phyloP scores from a whole-genome alignment of 352 stramenopile genomes.

The Phytophthora pseudosyringae region DNA sequence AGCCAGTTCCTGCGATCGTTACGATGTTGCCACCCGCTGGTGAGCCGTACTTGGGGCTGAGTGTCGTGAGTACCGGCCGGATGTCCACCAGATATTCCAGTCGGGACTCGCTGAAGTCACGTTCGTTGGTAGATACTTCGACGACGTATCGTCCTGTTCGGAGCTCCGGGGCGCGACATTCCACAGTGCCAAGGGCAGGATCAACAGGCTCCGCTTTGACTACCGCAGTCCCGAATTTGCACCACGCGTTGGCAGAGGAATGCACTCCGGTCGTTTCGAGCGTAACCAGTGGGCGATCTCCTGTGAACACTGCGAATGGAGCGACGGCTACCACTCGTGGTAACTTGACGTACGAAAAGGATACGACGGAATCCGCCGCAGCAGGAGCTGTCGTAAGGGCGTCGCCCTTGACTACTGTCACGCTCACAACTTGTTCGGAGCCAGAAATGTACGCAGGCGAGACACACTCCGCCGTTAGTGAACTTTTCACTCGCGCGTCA shows the following conservation, averaged over 20 bases:
- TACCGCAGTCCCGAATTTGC: conserved; percentile 43
- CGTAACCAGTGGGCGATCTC: conserved; percentile 29
- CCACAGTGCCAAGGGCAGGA: conserved; percentile 1
- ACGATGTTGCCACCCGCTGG: neutral
- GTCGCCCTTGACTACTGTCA: conserved; percentile 37
- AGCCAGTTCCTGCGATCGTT: neutral
- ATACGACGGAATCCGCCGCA: conserved; percentile 17
- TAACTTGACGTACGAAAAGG: conserved; percentile 47
- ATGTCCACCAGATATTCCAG: conserved; percentile 25
- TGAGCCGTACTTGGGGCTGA: conserved; percentile 8
- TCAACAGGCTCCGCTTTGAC: conserved; percentile 23
- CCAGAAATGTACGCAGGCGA: conserved; percentile 29
- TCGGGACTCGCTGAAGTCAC: conserved; percentile 51
- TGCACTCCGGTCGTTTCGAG: conserved; percentile 29
- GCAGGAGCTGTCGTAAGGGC: neutral
- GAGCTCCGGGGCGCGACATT: conserved; percentile 29
- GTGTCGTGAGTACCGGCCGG: neutral
- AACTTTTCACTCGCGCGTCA: conserved; percentile 25
- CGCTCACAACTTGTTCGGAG: conserved; percentile 27
- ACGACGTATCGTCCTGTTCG: conserved; percentile 27
- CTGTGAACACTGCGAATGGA: conserved; percentile 23
- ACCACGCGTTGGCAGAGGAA: conserved; percentile 30
- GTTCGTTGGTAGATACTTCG: conserved; percentile 50
- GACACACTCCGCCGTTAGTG: conserved; percentile 28
- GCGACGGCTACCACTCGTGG: conserved; percentile 31